phyloP scores from a whole-genome alignment of 2,329 filamentous ascomycete species.

The Amylocarpus encephaloides region DNA sequence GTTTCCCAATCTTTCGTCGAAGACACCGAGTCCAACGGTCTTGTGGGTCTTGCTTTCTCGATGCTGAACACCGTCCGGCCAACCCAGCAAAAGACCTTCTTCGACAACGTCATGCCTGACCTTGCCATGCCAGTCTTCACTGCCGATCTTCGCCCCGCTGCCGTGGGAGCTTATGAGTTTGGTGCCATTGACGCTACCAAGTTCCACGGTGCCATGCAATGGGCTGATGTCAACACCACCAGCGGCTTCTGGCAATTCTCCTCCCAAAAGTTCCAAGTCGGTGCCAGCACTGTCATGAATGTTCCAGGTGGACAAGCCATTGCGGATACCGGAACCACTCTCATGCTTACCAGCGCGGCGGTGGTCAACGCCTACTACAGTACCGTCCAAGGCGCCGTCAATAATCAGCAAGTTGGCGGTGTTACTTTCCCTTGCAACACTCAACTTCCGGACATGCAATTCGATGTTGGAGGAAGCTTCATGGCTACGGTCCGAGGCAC shows the following conservation, averaged over 20 bases:
- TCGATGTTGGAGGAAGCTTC: conserved; percentile 35
- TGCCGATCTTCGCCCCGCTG: conserved; percentile 43
- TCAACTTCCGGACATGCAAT: conserved; percentile 32
- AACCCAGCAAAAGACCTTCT: conserved; percentile 32
- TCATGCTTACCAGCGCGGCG: conserved; percentile 33
- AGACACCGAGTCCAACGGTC: conserved; percentile 44
- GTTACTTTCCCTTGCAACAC: conserved; percentile 35
- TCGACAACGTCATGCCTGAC: conserved; percentile 29
- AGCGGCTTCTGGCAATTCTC: conserved; percentile 54
- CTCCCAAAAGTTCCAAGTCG: conserved; percentile 41
- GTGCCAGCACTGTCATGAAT: conserved; percentile 45
- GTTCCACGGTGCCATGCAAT: conserved; percentile 48
- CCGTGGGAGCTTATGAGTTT: conserved; percentile 47
- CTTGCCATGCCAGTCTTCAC: conserved; percentile 52
- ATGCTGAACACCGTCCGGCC: conserved; percentile 33
- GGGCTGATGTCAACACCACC: conserved; percentile 41
- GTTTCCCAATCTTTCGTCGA: conserved; percentile 31
- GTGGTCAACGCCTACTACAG: conserved; percentile 38
- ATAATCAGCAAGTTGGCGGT: conserved; percentile 32
- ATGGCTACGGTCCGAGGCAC: conserved; percentile 40
- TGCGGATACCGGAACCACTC: conserved; percentile 39
- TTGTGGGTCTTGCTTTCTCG: conserved; percentile 52
- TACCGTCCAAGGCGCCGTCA: conserved; percentile 33
- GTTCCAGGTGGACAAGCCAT: conserved; percentile 49
- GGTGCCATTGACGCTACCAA: conserved; percentile 47